Evolutionary conservation across 805 yeast genomes (phyloP).

Genomic region (Pichia exigua): DNA sequence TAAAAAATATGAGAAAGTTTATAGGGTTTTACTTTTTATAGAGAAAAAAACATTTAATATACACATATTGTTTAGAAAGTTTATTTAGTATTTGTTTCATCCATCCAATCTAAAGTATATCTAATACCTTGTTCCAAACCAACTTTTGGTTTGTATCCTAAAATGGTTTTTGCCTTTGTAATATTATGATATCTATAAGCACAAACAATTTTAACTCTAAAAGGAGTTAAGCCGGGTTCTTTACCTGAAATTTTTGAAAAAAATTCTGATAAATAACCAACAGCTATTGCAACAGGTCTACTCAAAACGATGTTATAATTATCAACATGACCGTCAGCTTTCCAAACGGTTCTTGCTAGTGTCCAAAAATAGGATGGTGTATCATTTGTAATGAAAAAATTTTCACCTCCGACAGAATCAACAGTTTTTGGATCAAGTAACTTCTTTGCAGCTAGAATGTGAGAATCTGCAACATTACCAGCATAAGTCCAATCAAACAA

Average conservation of each 20-base stretch:
- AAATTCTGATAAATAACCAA: conserved; percentile 76
- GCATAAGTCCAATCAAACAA: conserved; percentile 95
- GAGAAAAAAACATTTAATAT: neutral
- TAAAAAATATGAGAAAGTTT: neutral
- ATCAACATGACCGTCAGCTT: conserved; percentile 85
- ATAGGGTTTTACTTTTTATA: neutral
- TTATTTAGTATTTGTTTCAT: conserved; percentile 40
- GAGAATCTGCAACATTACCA: conserved; percentile 98
- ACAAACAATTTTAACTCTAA: conserved; percentile 86
- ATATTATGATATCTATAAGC: conserved; percentile 93
- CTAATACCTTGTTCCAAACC: conserved; percentile 72
- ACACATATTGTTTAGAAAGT: neutral
- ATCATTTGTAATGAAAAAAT: conserved; percentile 88
- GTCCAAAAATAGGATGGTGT: conserved; percentile 97
- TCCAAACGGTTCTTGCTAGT: conserved; percentile 93
- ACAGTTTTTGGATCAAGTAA: conserved; percentile 42
- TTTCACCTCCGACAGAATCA: conserved; percentile 64
- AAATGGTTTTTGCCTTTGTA: conserved; percentile 66
- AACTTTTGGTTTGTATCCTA: conserved; percentile 78
- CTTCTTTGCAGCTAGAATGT: conserved; percentile 82
- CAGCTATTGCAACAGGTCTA: conserved; percentile 67
- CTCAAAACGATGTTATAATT: conserved; percentile 58
- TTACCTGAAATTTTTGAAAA: conserved; percentile 64
- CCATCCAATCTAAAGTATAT: conserved; percentile 81
- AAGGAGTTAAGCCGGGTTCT: conserved; percentile 92